A percentile compares a stretch with the other conserved stretches of the same genome.
Evolutionary conservation across 129 eudicot genomes (phyloP).

Genomic region (Oenanthe sinensis): DNA sequence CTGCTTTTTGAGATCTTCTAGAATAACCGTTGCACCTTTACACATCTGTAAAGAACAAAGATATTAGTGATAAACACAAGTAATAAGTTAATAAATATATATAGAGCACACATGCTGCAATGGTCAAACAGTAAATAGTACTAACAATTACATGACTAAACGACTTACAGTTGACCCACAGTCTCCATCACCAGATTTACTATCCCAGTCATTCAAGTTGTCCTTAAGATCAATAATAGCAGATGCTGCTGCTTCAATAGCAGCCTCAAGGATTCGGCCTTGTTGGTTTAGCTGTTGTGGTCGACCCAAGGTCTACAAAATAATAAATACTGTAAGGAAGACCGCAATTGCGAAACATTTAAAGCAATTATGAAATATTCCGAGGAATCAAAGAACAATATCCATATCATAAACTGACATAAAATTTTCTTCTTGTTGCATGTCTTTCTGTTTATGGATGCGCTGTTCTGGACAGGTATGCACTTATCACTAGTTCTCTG

Average conservation of each 20-base stretch:
- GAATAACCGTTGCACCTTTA: slow-evolving; percentile 85
- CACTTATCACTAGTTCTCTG: not conserved
- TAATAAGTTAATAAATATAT: too few relatives aligned
- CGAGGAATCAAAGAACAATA: not conserved
- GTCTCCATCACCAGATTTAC: slow-evolving; percentile 98
- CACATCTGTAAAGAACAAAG: slow-evolving; percentile 50
- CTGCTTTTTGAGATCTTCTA: slow-evolving; percentile 78
- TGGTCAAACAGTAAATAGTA: not conserved
- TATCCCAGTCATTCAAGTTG: slow-evolving; percentile 78
- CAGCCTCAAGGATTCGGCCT: slow-evolving; percentile 72
- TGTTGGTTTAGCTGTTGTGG: slow-evolving; percentile 58
- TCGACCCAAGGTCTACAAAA: slow-evolving; percentile 56
- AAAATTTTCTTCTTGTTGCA: not conserved
- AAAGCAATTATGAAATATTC: not conserved
- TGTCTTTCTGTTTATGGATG: not conserved
- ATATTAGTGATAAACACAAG: slow-evolving; percentile 5
- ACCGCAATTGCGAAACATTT: not conserved
- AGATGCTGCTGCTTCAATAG: slow-evolving; percentile 80
- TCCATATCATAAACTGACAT: too few relatives aligned
- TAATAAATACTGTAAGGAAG: slow-evolving; percentile 1
- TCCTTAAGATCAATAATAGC: slow-evolving; percentile 62
- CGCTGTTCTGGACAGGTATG: not conserved
- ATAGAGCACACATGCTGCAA: not conserved
- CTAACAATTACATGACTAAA: not conserved
- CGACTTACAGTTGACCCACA: slow-evolving; percentile 94